phyloP scores from a whole-genome alignment of 768 basidiomycete species.

The Psilocybe tampanensis region DNA sequence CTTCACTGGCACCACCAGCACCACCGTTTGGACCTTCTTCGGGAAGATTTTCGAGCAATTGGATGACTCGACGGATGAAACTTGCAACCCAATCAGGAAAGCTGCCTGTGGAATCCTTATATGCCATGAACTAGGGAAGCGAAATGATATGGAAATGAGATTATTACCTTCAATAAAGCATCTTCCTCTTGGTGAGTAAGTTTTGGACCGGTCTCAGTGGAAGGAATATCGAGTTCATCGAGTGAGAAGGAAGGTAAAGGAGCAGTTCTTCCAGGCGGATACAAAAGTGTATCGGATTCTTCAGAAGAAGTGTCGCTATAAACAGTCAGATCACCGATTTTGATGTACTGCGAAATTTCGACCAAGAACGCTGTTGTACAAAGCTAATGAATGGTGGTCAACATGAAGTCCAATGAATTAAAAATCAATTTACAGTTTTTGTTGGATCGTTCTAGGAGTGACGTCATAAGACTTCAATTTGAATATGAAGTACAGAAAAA shows the following conservation, averaged over 20 bases:
- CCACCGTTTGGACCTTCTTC: conserved; percentile 73
- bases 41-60: conserved; percentile 82
- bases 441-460: conserved; percentile 71
- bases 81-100: conserved; percentile 86
- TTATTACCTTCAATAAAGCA: conserved; percentile 52
- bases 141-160: background rate
- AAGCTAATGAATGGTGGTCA: conserved; percentile 42
- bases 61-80: conserved; percentile 78
- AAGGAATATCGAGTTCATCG: conserved; percentile 40
- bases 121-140: background rate
- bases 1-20: conserved; percentile 67
- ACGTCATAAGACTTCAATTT: background rate
- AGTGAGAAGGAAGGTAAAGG: conserved; percentile 40
- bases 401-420: conserved; percentile 1
- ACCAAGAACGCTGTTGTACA: conserved; percentile 77
- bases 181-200: conserved; percentile 71
- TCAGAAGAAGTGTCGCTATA: conserved; percentile 29
- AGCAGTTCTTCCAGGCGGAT: conserved; percentile 27
- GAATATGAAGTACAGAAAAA: background rate
- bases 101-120: conserved; percentile 63
- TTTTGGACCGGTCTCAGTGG: conserved; percentile 38
- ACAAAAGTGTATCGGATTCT: conserved; percentile 35
- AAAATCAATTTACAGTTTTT: conserved; percentile 59
- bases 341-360: conserved; percentile 75
- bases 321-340: conserved; percentile 64